These are phyloP conservation scores for Trametes villosa DNA, from an alignment of 768 basidiomycete species.

Conservation along the genomic window DNA sequence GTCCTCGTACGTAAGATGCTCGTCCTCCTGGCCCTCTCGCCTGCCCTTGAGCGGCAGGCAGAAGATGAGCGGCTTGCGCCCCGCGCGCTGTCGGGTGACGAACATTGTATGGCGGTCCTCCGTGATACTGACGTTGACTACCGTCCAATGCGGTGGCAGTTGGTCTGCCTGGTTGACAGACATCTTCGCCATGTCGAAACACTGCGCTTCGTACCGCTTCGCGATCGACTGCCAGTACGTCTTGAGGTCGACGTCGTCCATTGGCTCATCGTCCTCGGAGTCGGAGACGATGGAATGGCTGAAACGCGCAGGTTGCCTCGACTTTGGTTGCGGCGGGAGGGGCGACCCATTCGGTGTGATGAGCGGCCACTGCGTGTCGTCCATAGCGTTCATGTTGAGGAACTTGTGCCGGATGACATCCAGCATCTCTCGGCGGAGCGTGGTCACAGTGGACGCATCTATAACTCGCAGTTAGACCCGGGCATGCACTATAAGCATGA, in stretches of 20 bases:
- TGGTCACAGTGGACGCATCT: slow-evolving; percentile 81
- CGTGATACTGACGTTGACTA: slow-evolving; percentile 82
- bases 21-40: slow-evolving; percentile 73
- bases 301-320: slow-evolving; percentile 20
- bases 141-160: slow-evolving; percentile 81
- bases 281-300: slow-evolving; percentile 27
- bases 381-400: slow-evolving; percentile 41
- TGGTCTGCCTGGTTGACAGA: slow-evolving; percentile 45
- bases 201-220: slow-evolving; percentile 54
- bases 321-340: slow-evolving; percentile 33
- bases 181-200: slow-evolving; percentile 46
- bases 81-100: slow-evolving; percentile 74
- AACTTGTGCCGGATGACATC: slow-evolving; percentile 82
- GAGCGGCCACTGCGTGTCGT: slow-evolving; percentile 80
- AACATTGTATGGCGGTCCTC: slow-evolving; percentile 85
- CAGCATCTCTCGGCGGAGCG: slow-evolving; percentile 83
- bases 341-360: slow-evolving; percentile 51
- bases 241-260: slow-evolving; percentile 41
- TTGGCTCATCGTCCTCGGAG: slow-evolving; percentile 35
- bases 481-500: background rate
- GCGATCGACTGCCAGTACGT: slow-evolving; percentile 68
- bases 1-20: slow-evolving; percentile 74
- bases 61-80: slow-evolving; percentile 73
- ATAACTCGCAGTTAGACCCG: background rate
- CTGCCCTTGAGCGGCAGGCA: slow-evolving; percentile 87